Evolutionary conservation across 306 rosid species (phyloP).

Genomic region (Cicer chorassanicum): DNA sequence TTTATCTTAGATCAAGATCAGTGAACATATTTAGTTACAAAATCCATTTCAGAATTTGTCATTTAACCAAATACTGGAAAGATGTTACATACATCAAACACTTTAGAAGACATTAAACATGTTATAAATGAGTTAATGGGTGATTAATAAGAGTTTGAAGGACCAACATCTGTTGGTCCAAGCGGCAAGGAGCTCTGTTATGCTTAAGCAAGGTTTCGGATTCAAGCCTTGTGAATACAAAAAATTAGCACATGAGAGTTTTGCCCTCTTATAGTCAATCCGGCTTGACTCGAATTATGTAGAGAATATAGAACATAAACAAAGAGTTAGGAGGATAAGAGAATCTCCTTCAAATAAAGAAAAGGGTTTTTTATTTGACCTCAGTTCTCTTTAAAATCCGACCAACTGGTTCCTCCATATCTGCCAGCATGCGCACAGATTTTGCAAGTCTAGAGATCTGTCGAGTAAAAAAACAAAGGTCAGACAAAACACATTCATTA

Average conservation of each 20-base stretch:
- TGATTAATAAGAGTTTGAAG: conserved; percentile 10
- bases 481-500: neutral
- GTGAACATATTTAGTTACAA: conserved; percentile 5
- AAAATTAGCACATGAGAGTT: neutral
- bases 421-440: conserved; percentile 77
- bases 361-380: conserved; percentile 53
- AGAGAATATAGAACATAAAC: neutral
- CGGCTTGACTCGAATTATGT: neutral
- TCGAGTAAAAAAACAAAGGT: conserved; percentile 27
- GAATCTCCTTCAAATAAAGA: conserved; percentile 27
- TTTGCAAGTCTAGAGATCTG: conserved; percentile 75
- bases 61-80: conserved; percentile 18
- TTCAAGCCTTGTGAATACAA: neutral
- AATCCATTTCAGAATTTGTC: conserved; percentile 4
- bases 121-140: neutral
- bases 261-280: neutral
- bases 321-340: conserved; percentile 29
- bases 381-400: conserved; percentile 72
- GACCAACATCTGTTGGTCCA: conserved; percentile 7
- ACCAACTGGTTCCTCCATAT: conserved; percentile 89
- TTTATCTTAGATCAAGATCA: conserved; percentile 23
- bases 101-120: neutral
- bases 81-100: conserved; percentile 9
- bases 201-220: neutral
- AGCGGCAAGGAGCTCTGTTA: neutral